Evolutionary conservation across 2,329 filamentous ascomycete species (phyloP).

Genomic region (Diatrype stigma): DNA sequence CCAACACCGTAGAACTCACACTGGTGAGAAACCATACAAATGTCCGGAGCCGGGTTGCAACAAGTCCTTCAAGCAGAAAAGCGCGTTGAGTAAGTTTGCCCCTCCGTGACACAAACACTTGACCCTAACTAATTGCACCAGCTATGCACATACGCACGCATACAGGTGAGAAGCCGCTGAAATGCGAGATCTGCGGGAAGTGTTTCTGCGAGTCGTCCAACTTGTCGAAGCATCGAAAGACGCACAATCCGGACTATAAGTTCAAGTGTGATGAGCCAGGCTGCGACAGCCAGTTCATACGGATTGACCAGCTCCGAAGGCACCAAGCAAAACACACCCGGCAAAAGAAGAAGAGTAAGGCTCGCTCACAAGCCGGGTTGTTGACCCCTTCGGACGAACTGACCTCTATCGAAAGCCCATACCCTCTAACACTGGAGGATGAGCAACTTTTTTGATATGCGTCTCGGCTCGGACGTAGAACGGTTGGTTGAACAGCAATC

Average conservation of each 20-base stretch:
- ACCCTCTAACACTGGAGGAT: background rate
- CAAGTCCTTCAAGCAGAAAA: conserved; percentile 63
- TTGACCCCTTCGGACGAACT: background rate
- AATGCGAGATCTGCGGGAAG: conserved; percentile 55
- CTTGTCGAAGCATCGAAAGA: conserved; percentile 61
- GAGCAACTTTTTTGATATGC: background rate
- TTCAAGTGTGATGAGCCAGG: conserved; percentile 43
- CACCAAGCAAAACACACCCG: conserved; percentile 34
- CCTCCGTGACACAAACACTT: background rate
- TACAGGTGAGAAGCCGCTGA: conserved; percentile 59
- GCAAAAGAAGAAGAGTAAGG: conserved; percentile 20
- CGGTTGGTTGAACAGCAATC: background rate
- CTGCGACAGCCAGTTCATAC: conserved; percentile 55
- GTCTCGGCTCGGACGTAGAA: background rate
- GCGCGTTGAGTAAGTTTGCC: conserved; percentile 55
- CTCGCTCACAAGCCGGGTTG: conserved; percentile 2
- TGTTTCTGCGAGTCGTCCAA: conserved; percentile 63
- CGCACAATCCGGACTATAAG: conserved; percentile 50
- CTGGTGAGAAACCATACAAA: conserved; percentile 59
- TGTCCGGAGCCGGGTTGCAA: conserved; percentile 48
- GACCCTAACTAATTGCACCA: conserved; percentile 24
- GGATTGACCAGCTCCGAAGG: conserved; percentile 57
- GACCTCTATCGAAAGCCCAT: conserved; percentile 4
- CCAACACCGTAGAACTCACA: conserved; percentile 65
- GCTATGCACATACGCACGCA: conserved; percentile 66